A percentile compares a stretch with the other conserved stretches of the same genome.
phyloP scores from a whole-genome alignment of 2,329 filamentous ascomycete species.

The Ascochyta clinopodiicola region DNA sequence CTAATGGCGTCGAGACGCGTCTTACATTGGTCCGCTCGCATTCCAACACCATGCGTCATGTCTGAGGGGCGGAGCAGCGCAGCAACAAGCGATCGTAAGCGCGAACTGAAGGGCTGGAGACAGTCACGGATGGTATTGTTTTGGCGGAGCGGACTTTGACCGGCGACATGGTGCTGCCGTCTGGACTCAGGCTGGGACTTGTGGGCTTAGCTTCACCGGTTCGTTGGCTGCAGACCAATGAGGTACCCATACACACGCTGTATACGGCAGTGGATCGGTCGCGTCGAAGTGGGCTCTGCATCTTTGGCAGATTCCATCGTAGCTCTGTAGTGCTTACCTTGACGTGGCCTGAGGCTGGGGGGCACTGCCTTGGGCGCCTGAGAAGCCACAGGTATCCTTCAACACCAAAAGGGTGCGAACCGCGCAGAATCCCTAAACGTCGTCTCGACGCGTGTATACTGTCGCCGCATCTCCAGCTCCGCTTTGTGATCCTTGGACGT shows the following conservation, averaged over 20 bases:
- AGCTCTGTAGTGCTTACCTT: slow-evolving; percentile 9
- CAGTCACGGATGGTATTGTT: neutral
- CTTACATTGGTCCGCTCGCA: slow-evolving; percentile 15
- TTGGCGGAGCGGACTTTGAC: slow-evolving; percentile 1
- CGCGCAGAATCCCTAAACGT: neutral
- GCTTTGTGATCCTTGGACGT: neutral
- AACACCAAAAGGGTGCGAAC: neutral
- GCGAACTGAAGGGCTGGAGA: neutral
- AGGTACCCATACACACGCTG: neutral
- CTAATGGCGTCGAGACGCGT: neutral
- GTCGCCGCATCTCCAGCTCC: neutral
- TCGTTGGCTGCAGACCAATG: neutral
- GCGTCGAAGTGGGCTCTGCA: neutral
- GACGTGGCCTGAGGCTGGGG: slow-evolving; percentile 19
- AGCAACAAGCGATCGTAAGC: slow-evolving; percentile 5
- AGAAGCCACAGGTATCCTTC: neutral
- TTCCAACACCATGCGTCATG: slow-evolving; percentile 6
- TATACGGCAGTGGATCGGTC: neutral
- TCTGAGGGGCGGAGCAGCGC: slow-evolving; percentile 17
- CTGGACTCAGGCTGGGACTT: neutral
- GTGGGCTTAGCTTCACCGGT: slow-evolving; percentile 14
- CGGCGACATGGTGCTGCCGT: slow-evolving; percentile 1
- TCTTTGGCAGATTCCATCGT: neutral
- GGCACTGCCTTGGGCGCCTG: slow-evolving; percentile 16
- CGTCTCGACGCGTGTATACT: too few species aligned